phyloP scores from a whole-genome alignment of 2,329 filamentous ascomycete genomes.

The Neobulgaria alba region DNA sequence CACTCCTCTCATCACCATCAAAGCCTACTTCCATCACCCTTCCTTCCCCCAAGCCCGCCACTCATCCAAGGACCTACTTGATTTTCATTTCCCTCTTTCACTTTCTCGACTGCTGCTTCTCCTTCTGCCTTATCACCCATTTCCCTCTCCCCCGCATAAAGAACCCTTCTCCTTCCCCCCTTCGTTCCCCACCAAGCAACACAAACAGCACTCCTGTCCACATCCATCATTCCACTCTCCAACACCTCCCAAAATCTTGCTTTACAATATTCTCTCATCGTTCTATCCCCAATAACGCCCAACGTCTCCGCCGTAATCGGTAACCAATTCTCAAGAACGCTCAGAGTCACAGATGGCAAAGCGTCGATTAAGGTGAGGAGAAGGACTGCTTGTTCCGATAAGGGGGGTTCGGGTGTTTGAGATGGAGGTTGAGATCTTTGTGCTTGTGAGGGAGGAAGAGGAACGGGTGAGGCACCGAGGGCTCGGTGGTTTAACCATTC shows the following conservation, averaged over 20 bases:
- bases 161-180: constrained; percentile 27
- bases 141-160: too few species aligned
- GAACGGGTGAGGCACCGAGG: constrained; percentile 41
- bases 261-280: constrained; percentile 48
- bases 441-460: constrained; percentile 27
- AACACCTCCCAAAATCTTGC: constrained; percentile 60
- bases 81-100: too few species aligned
- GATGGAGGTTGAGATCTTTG: constrained; percentile 26
- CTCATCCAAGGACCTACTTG: too few species aligned
- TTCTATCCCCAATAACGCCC: constrained; percentile 43
- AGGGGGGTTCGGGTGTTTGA: constrained; percentile 32
- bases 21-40: too few species aligned
- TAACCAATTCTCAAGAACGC: constrained; percentile 57
- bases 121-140: too few species aligned
- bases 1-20: too few species aligned
- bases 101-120: too few species aligned
- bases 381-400: constrained; percentile 51
- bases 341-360: constrained; percentile 50
- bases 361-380: constrained; percentile 57
- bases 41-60: too few species aligned
- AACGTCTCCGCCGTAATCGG: constrained; percentile 52
- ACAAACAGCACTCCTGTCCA: constrained; percentile 55
- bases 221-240: constrained; percentile 59
- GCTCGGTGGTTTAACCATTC: constrained; percentile 56
- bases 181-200: constrained; percentile 60